phyloP scores from a whole-genome alignment of 192 early-diverging fungal species.

The Phycomyces nitens region DNA sequence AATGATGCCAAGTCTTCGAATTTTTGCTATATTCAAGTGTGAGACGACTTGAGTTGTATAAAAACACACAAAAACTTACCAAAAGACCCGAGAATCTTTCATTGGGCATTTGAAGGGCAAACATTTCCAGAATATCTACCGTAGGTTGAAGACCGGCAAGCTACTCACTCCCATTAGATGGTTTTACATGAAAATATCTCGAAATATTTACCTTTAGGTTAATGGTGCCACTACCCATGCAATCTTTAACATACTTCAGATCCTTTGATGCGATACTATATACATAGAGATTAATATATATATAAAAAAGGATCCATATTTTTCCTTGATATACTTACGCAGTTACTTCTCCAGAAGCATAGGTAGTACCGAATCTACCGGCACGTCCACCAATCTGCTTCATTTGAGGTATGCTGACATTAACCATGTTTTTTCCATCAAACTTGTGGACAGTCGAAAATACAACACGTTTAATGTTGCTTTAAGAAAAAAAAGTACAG shows the following conservation, averaged over 20 bases:
- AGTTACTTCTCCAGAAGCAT: conserved; percentile 65
- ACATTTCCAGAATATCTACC: conserved; percentile 72
- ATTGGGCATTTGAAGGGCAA: conserved; percentile 65
- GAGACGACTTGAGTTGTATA: conserved; percentile 1
- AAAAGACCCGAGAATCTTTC: conserved; percentile 60
- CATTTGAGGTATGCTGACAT: conserved; percentile 69
- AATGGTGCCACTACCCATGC: conserved; percentile 27
- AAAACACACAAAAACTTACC: conserved; percentile 34
- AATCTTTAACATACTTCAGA: conserved; percentile 30
- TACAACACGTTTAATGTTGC: conserved; percentile 85
- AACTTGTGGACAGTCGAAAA: conserved; percentile 80
- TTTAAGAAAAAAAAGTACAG: conserved; percentile 16
- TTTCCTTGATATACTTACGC: conserved; percentile 43
- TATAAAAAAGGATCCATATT: conserved; percentile 20
- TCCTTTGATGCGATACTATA: conserved; percentile 13
- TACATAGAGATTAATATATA: conserved; percentile 11
- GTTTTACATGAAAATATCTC: background rate
- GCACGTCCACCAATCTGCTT: conserved; percentile 95
- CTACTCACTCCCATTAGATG: conserved; percentile 10
- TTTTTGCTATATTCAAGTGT: conserved; percentile 39
- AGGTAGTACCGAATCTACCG: conserved; percentile 76
- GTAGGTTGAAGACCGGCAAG: conserved; percentile 73
- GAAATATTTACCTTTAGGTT: conserved; percentile 21
- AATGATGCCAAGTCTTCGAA: conserved; percentile 71
- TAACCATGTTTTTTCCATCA: conserved; percentile 55